Evolutionary conservation across 805 yeast genomes (phyloP).

Genomic region (Wickerhamiella australiensis): DNA sequence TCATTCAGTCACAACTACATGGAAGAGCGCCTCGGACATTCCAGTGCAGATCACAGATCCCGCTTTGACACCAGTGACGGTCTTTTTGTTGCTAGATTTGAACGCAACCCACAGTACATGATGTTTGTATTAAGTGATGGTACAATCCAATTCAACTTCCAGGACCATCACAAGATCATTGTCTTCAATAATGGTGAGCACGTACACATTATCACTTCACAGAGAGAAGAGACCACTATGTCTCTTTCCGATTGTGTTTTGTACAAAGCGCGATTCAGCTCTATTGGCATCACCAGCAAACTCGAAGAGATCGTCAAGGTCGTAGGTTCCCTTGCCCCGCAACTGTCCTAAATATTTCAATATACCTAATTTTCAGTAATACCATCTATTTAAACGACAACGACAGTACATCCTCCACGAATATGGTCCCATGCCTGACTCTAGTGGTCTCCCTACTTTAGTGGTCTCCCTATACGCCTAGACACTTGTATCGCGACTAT

Average conservation of each 20-base stretch:
- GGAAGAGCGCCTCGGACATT: conserved; percentile 79
- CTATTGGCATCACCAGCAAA: conserved; percentile 5
- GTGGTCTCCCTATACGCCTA: too few relatives aligned
- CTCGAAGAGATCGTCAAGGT: conserved; percentile 11
- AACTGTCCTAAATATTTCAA: neutral
- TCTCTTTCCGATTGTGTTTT: conserved; percentile 15
- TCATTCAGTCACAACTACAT: conserved; percentile 83
- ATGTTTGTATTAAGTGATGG: conserved; percentile 93
- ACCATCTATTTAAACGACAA: neutral
- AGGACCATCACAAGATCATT: conserved; percentile 85
- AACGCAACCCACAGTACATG: conserved; percentile 65
- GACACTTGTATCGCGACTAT: too few relatives aligned
- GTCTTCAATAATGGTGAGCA: conserved; percentile 63
- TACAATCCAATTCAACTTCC: conserved; percentile 84
- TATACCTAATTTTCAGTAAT: conserved; percentile 1
- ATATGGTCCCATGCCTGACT: too few relatives aligned
- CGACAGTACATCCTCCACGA: too few relatives aligned
- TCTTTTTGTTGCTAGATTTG: conserved; percentile 66
- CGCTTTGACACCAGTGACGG: conserved; percentile 20
- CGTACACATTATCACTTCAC: conserved; percentile 55
- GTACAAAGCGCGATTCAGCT: conserved; percentile 1
- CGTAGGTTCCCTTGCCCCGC: neutral
- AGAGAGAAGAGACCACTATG: conserved; percentile 21
- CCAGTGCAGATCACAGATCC: conserved; percentile 47
- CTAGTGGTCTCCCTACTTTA: too few relatives aligned